Evolutionary conservation across 306 rosid species (phyloP).

Genomic region (Cotoneaster glaucophyllus): DNA sequence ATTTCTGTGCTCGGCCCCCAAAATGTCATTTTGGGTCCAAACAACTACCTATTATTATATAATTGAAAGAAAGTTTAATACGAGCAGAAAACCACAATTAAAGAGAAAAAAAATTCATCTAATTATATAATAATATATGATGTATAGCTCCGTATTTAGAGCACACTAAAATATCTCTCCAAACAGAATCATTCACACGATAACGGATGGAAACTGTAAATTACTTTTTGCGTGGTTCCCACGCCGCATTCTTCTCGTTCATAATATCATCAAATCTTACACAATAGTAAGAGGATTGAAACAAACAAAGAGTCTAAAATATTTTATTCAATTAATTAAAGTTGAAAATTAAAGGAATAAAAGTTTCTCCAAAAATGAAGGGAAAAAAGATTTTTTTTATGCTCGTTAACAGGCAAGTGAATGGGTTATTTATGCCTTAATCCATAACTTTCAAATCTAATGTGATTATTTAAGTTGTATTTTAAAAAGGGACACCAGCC

Average conservation of each 20-base stretch:
- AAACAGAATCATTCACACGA: neutral
- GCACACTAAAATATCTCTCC: rapidly evolving
- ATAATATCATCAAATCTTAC: neutral
- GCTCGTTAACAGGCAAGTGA: slow-evolving; percentile 22
- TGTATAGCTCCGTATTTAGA: rapidly evolving
- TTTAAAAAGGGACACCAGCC: slow-evolving; percentile 11
- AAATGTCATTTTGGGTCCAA: no score
- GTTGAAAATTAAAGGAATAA: neutral
- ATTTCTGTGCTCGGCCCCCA: no score
- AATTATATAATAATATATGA: no score
- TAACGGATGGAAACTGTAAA: neutral
- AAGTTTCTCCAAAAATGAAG: slow-evolving; percentile 26
- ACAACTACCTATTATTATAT: no score
- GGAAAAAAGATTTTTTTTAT: slow-evolving; percentile 12
- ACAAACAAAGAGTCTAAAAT: neutral
- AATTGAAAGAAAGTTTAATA: no score
- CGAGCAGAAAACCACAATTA: rapidly evolving
- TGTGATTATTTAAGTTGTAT: slow-evolving; percentile 18
- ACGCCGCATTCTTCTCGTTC: neutral
- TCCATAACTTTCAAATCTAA: slow-evolving; percentile 18
- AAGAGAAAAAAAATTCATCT: no score
- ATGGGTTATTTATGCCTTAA: slow-evolving; percentile 30
- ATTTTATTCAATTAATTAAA: neutral
- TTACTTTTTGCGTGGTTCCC: neutral
- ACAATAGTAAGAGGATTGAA: neutral